Evolutionary conservation across 345 rosid species (phyloP), one percentile per base, ranked within the genome.

Genomic region (Gossypium raimondii): DNA sequence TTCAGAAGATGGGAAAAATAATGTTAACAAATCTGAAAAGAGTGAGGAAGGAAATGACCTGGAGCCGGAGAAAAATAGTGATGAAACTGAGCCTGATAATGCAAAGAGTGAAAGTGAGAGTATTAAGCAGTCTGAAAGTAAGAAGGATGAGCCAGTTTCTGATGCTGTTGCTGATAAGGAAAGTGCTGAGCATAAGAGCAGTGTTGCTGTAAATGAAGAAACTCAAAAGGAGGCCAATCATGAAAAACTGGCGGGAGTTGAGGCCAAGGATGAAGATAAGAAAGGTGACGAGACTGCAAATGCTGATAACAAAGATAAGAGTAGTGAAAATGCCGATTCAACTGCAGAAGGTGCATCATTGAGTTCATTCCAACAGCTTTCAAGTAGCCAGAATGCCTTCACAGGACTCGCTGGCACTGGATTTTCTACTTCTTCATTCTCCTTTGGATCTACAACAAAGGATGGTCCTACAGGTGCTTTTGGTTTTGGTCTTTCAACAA

Each of bases 1-100:
- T 74, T 60, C 81, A 14, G 85, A 80, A 50, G 86, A 70, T 6
- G 61, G 11, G n/a, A 70, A 81, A 61, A 63, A 20, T 24, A 80
- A 66, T 58, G 62, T 14, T 45, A 14, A 17, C 25, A 64, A 82
- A 48, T 47, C 73, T 57, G 77, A 72, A 34, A 59, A 56, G 62
- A 72, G 58, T 20, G 48, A 72, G 53, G 75, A 51, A 56, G 84
- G 74, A 65, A 50, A 65, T 56, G 55, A 56, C 73, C 53, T 74
- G 78, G 78, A 74, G 68, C 9, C 67, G 9, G 83, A 75, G 50
- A 56, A 52, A 59, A 59, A 25, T 11, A 12, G 2, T 1, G 64
- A 59, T 25, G 41, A 59, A 24, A 24, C n/a, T 5, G 64, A 12
- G 8, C 41, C n/a, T 59, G 64, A 24, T 17, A 16, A 4, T 12